phyloP scores from a whole-genome alignment of 306 rosid genomes.

The Medicago arabica region DNA sequence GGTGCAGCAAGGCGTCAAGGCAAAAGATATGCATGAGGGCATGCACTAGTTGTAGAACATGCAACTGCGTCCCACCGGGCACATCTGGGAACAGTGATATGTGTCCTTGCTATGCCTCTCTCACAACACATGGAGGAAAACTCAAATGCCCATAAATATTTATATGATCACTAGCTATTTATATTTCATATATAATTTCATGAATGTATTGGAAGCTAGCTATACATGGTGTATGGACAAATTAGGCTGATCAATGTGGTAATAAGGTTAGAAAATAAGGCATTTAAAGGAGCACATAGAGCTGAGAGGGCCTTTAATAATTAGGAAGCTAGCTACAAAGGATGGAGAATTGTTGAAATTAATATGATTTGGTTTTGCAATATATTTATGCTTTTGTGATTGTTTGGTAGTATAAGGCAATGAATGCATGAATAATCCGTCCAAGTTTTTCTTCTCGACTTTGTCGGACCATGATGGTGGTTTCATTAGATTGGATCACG shows the following conservation, averaged over 20 bases:
- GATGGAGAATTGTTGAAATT: too few relatives aligned
- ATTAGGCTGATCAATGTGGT: not conserved
- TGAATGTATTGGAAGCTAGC: not conserved
- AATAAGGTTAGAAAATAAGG: not conserved
- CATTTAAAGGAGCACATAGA: not conserved
- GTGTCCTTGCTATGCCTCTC: conserved; percentile 52
- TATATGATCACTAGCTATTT: not conserved
- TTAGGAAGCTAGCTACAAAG: too few relatives aligned
- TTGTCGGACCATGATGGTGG: too few relatives aligned
- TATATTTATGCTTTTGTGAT: not conserved
- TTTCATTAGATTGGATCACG: too few relatives aligned
- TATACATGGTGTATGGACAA: not conserved
- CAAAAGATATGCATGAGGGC: conserved; percentile 44
- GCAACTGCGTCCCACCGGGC: conserved; percentile 57
- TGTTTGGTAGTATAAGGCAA: too few relatives aligned
- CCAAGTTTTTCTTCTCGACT: too few relatives aligned
- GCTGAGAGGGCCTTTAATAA: too few relatives aligned
- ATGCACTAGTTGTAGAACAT: conserved; percentile 43
- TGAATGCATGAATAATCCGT: too few relatives aligned
- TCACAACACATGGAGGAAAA: conserved; percentile 46
- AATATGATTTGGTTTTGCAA: too few relatives aligned
- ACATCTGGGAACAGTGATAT: conserved; percentile 36
- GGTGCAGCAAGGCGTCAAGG: conserved; percentile 50
- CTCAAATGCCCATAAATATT: conserved; percentile 52
- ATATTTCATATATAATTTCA: not conserved